Base-by-base conservation (phyloP, 106 monocot genomes). In the Allium sativum region DNA sequence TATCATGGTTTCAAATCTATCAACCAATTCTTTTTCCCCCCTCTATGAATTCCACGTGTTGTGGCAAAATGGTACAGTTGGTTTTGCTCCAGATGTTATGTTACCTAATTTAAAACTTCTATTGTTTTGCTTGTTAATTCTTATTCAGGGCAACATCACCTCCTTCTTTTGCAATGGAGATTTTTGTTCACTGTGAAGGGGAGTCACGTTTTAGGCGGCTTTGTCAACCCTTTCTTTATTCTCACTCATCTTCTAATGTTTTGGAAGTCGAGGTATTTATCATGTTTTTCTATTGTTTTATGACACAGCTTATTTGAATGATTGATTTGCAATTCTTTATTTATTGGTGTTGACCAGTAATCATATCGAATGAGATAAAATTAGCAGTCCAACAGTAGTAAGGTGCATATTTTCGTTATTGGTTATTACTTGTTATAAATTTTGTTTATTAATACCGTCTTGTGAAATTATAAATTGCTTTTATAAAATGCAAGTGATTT, bases 161-260 rank as follows among this genome's bases (percentile, higher is more conserved):
- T 70, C 96, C 96, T 64, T 98, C 96, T 55, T 98, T 98, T 76
- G 96, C 96, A 44, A 65, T 98, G 75, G 96, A 98, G 47, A 79
- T 98, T 62, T 98, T 98, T 78, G 91, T 98, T 63, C 96, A 91
- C 48, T 91, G 91, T 72, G 96, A 98, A 85, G 96, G 96, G 54
- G 96, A 98, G 70, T 82, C 96, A 70, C 91, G 96, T 52, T 98
- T 98, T 80, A 77, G 96, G 61, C 87, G 96, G 12, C 84, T 96
- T 66, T 91, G 91, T 61, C 96, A 91, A 31, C 87, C 96, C 64
- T 96, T 96, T 65, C 84, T 96, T 40, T 96, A 96, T 67, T 91
- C 96, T 64, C 91, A 87, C 74, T 87, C 96, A 45, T 91, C 96
- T 51, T 96, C 96, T 65, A 96, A 90, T 72, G 75, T 84, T 13